Base-by-base conservation (phyloP, 768 basidiomycete species). In the Naganishia onofrii region DNA sequence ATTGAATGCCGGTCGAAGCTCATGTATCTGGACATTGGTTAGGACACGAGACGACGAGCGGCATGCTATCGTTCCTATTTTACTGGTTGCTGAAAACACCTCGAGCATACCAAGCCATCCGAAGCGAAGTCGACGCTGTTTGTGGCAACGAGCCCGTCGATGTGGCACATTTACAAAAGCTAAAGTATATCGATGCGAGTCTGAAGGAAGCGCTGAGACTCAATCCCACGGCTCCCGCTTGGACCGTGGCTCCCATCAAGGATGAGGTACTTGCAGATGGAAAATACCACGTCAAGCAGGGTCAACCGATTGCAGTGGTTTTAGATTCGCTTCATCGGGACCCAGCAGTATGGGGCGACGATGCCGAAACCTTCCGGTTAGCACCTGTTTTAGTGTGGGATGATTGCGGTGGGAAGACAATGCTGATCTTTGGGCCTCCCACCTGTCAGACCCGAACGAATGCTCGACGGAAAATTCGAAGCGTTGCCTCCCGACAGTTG, bases 401-500 rank as follows among this genome's bases (percentile, higher is more conserved):
- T n/a, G 23, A n/a, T n/a, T n/a, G 21, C 23, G 23, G n/a, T 1
- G n/a, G n/a, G 6, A 34, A 38, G 9, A n/a, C 7, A 5, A 2
- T 23, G n/a, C 32, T 38, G 21, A 4, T 34, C n/a, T 2, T 36
- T 12, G 34, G 34, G 4, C 4, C 2, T 36, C 10, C 2, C n/a
- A 2, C 34, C 34, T 38, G 21, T 34, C 32, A 63, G 69, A 36
- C 85, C 85, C 0, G 85, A 85, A 72, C 79, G 85, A 15, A 84
- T 86, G 84, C 72, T 85, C 46, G 83, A 84, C 67, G 84, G 83
- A 23, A 82, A 82, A 66, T 86, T 85, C 70, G 84, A 84, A 73
- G 80, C 81, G 9, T 76, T 85, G 9, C 85, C 85, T 0, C 83
- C 57, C 15, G 73, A 73, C 29, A 28, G 54, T 26, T 73, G 67